Evolutionary conservation across 768 basidiomycete species (phyloP).

Genomic region (Stropharia rugosoannulata): DNA sequence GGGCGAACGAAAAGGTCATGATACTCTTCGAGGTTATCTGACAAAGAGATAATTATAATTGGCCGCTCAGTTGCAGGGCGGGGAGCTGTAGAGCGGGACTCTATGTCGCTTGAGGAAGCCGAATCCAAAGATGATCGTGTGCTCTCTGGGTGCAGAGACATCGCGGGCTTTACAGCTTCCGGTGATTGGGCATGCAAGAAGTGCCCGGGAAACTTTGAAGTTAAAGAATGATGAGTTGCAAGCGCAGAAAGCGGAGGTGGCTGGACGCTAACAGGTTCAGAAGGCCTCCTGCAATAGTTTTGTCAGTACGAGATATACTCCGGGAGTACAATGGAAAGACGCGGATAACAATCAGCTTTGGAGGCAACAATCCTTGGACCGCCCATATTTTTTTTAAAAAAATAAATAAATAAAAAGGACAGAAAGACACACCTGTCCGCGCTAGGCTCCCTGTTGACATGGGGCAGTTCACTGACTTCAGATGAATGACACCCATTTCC

Average conservation of each 20-base stretch:
- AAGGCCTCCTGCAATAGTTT: conserved; percentile 16
- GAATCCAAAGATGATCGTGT: conserved; percentile 50
- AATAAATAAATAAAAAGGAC: too few relatives aligned
- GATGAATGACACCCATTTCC: conserved; percentile 31
- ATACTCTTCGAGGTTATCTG: conserved; percentile 49
- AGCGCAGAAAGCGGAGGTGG: conserved; percentile 15
- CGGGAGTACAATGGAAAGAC: background rate
- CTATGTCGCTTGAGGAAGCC: conserved; percentile 32
- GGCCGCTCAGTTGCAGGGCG: conserved; percentile 35
- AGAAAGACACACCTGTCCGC: conserved; percentile 31
- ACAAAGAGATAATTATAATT: conserved; percentile 41
- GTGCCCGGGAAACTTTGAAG: conserved; percentile 57
- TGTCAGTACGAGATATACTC: background rate
- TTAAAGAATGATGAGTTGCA: conserved; percentile 35
- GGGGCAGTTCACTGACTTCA: conserved; percentile 28
- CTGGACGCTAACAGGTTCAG: conserved; percentile 15
- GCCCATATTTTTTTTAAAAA: too few relatives aligned
- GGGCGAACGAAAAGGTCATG: conserved; percentile 49
- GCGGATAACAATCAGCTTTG: too few relatives aligned
- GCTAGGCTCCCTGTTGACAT: conserved; percentile 19
- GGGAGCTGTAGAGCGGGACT: conserved; percentile 47
- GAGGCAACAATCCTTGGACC: too few relatives aligned
- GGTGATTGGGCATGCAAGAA: conserved; percentile 45
- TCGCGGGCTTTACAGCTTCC: conserved; percentile 25
- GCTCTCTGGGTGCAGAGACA: conserved; percentile 24